Base-by-base conservation (phyloP, 306 rosid genomes). In the Vachellia pachyceras region DNA sequence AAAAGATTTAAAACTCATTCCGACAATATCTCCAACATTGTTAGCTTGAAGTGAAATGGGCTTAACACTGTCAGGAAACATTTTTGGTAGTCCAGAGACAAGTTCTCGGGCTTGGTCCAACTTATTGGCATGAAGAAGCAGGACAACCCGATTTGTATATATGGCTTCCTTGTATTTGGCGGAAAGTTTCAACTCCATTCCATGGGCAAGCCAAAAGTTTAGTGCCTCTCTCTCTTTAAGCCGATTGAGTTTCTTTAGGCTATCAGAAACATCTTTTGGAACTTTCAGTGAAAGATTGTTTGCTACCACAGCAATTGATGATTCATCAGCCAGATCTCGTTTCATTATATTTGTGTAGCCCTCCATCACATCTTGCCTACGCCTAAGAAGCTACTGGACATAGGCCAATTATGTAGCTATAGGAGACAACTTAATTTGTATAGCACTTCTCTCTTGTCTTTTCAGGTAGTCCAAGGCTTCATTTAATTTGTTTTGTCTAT, bases 81-180 rank as follows among this genome's bases (percentile, higher is more conserved):
- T 87, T 75, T 81, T 90, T 29, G 90, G 88, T 78, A 95, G 82
- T 76, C 86, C 79, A 66, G 97, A 90, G 79, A 92, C 97, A 80
- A 92, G 88, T 85, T 95, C 99, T 80, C 92, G 94, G 57, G 94
- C 98, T 98, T 95, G 99, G 77, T 95, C 98, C 84, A 93, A 45
- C 86, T 69, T 92, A 80, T 93, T 95, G 41, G 99, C 94, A 72
- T 95, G 98, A 85, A 95, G 94, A 83, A 95, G 98, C 72, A 95
- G 85, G 71, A 95, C 94, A 77, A 90, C 81, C 80, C 98, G 87
- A 83, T 94, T 95, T 78, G 91, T 85, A 78, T 93, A 95, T 84
- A 95, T 87, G 81, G 94, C 83, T 80, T 93, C 98, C 84, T 42
- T 89, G 83, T 91, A 94, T 72, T 86, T 93, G 63, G 81, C 75